These are phyloP conservation scores for Solanum aculeatissimum DNA, from an alignment of 305 asterid genomes.

Conservation along the genomic window DNA sequence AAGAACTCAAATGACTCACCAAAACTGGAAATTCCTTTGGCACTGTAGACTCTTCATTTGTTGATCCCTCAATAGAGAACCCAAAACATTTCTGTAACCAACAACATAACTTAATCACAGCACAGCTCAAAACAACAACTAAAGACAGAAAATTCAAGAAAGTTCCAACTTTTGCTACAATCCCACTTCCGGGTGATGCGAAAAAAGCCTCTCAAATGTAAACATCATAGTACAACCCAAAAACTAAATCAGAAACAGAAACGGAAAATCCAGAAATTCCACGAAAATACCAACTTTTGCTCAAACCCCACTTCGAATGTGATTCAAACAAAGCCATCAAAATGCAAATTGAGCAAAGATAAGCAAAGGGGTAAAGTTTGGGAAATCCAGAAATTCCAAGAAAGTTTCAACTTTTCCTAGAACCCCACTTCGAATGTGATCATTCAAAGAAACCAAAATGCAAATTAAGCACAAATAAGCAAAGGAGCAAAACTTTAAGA, in stretches of 20 bases:
- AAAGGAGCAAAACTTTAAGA: not conserved
- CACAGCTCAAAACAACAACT: not conserved
- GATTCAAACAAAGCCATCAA: not conserved
- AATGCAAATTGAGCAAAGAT: not conserved
- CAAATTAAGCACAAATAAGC: not conserved
- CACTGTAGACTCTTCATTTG: slow-evolving; percentile 18
- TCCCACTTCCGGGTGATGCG: not conserved
- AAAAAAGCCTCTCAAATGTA: not conserved
- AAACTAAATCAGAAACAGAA: not conserved
- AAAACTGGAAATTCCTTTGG: slow-evolving; percentile 38
- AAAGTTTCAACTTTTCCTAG: not conserved
- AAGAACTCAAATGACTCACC: slow-evolving; percentile 47
- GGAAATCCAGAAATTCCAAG: not conserved
- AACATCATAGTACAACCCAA: not conserved
- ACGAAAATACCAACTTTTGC: not conserved
- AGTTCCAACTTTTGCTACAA: not conserved
- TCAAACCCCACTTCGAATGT: not conserved
- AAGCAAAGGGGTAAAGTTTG: not conserved
- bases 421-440: not conserved
- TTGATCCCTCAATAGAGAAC: slow-evolving; percentile 25
- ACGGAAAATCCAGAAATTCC: not conserved
- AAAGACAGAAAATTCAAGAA: not conserved
- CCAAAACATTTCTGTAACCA: slow-evolving; percentile 66
- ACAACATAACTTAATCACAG: not conserved
- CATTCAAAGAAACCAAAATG: not conserved